phyloP scores from a whole-genome alignment of 148 eudicot genomes.

The Amaranthus cruentus region DNA sequence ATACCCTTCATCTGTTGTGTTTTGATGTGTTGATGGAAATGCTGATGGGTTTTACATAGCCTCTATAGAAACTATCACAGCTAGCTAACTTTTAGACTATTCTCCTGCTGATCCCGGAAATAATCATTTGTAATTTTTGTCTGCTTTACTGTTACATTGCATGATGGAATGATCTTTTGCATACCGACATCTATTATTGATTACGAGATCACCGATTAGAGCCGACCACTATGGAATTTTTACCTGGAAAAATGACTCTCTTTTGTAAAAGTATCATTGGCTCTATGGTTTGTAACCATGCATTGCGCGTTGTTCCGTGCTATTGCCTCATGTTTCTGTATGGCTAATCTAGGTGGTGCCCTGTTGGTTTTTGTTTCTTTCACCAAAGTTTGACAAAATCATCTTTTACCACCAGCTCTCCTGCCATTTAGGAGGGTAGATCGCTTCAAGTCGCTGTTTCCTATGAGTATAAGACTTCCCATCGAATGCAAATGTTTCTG shows the following conservation, averaged over 20 bases:
- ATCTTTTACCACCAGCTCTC: no score
- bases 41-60: neutral
- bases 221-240: no score
- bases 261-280: neutral
- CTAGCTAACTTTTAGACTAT: neutral
- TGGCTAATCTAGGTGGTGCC: neutral
- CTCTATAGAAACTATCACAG: neutral
- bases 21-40: neutral
- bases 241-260: neutral
- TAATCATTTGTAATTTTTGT: neutral
- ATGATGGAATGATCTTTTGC: neutral
- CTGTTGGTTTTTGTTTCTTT: neutral
- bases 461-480: no score
- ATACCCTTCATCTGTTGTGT: neutral
- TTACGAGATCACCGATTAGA: no score
- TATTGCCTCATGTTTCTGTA: neutral
- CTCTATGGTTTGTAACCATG: neutral
- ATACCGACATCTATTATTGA: neutral
- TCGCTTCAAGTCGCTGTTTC: no score
- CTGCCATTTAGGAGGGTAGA: no score
- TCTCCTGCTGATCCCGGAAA: neutral
- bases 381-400: neutral
- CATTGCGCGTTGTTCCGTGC: neutral
- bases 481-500: no score
- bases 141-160: neutral